Evolutionary conservation across 495 filamentous ascomycete species (phyloP).

Genomic region (Copromyces sp.): DNA sequence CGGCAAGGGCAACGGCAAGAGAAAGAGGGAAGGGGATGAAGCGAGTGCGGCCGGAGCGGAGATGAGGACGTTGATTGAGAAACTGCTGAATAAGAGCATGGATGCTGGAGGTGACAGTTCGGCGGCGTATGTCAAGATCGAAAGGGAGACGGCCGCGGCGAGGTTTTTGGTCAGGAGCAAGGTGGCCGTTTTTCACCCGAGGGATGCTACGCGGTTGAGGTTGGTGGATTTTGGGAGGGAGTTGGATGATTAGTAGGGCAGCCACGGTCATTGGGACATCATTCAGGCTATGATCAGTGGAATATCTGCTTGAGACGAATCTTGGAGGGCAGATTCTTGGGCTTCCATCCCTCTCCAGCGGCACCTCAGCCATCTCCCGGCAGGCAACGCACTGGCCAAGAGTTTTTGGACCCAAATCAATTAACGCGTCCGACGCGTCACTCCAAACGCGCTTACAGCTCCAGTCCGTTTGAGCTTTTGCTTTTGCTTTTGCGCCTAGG

Average conservation of each 20-base stretch:
- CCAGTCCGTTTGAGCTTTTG: background rate
- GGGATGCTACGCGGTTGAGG: slow-evolving; percentile 63
- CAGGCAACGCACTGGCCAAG: background rate
- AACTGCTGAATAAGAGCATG: slow-evolving; percentile 48
- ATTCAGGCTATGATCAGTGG: no score
- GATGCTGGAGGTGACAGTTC: slow-evolving; percentile 47
- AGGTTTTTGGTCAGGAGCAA: slow-evolving; percentile 77
- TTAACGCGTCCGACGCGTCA: background rate
- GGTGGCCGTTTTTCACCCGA: slow-evolving; percentile 78
- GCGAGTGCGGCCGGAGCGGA: slow-evolving; percentile 54
- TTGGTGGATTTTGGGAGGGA: slow-evolving; percentile 79
- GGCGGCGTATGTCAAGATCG: slow-evolving; percentile 55
- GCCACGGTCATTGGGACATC: no score
- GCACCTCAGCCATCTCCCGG: background rate
- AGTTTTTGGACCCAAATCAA: background rate
- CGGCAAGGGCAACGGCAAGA: slow-evolving; percentile 11
- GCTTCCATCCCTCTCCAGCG: background rate
- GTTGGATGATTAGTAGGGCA: slow-evolving; percentile 52
- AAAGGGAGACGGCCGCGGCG: slow-evolving; percentile 68
- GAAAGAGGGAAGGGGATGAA: slow-evolving; percentile 39
- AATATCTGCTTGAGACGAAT: no score
- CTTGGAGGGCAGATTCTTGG: no score
- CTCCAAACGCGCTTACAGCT: background rate
- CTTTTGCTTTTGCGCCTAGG: background rate
- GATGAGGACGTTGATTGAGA: slow-evolving; percentile 55